phyloP scores from a whole-genome alignment of 805 yeast genomes.

The Sugiyamaella boreocaroliniensis region DNA sequence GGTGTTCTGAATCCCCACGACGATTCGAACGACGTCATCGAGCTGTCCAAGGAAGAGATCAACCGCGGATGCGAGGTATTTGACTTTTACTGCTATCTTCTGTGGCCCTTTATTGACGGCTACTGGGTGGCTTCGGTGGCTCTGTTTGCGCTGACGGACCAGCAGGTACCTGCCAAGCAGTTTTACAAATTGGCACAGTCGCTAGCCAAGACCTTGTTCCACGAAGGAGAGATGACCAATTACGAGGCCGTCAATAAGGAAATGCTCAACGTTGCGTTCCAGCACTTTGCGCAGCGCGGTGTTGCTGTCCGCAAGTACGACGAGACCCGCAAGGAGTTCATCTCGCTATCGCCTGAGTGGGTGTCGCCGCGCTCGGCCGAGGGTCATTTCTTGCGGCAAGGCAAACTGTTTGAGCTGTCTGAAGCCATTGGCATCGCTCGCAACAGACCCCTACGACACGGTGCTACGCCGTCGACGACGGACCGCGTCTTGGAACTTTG shows the following conservation, averaged over 20 bases:
- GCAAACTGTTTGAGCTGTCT: constrained; percentile 28
- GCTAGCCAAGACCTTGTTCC: constrained; percentile 37
- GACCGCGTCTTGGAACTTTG: constrained; percentile 17
- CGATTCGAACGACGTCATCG: constrained; percentile 12
- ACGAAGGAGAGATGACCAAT: constrained; percentile 36
- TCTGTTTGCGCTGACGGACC: constrained; percentile 27
- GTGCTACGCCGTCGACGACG: constrained; percentile 17
- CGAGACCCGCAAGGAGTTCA: constrained; percentile 15
- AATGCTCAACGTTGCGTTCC: constrained; percentile 32
- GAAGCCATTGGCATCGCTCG: constrained; percentile 32
- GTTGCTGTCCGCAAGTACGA: constrained; percentile 23
- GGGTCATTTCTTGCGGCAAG: constrained; percentile 23
- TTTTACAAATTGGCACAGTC: constrained; percentile 33
- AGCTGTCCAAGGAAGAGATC: constrained; percentile 18
- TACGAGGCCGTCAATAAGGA: constrained; percentile 39
- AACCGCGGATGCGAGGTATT: constrained; percentile 25
- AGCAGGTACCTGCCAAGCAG: constrained; percentile 23
- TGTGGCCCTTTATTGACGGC: constrained; percentile 41
- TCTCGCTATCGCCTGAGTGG: constrained; percentile 26
- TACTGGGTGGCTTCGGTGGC: constrained; percentile 37
- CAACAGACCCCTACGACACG: constrained; percentile 32
- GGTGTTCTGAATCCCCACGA: constrained; percentile 26
- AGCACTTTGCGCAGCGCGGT: constrained; percentile 30
- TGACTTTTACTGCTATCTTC: constrained; percentile 36
- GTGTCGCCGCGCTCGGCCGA: constrained; percentile 4